phyloP scores from a whole-genome alignment of 2,329 filamentous ascomycete genomes.

The Stachybotrys chartarum region DNA sequence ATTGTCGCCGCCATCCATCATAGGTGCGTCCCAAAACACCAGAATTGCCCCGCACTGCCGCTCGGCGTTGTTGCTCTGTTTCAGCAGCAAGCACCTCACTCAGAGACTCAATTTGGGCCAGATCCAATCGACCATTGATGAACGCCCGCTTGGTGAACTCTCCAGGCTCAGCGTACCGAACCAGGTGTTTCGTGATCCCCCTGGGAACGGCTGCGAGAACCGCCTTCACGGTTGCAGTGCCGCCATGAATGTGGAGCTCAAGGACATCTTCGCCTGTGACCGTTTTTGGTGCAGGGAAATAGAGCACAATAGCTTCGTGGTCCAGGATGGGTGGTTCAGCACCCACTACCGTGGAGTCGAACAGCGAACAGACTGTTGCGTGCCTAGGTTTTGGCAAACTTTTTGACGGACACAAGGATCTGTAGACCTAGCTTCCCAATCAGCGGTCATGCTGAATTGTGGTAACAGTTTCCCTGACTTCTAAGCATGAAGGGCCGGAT shows the following conservation, averaged over 20 bases:
- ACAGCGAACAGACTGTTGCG: constrained; percentile 70
- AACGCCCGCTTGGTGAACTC: constrained; percentile 95
- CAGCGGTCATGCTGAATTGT: not conserved
- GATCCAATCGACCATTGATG: constrained; percentile 73
- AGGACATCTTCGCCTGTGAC: constrained; percentile 90
- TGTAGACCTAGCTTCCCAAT: constrained; percentile 35
- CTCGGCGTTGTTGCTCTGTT: constrained; percentile 87
- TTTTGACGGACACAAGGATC: constrained; percentile 40
- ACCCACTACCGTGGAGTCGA: constrained; percentile 30
- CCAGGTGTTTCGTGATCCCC: constrained; percentile 29
- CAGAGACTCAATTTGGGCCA: constrained; percentile 72
- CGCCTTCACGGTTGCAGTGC: constrained; percentile 79
- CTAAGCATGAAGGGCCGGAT: constrained; percentile 69
- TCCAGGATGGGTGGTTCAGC: constrained; percentile 50
- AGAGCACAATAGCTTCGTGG: constrained; percentile 70
- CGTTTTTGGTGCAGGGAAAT: constrained; percentile 73
- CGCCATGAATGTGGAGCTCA: constrained; percentile 92
- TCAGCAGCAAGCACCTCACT: constrained; percentile 59
- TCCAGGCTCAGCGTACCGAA: constrained; percentile 88
- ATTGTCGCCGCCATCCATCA: constrained; percentile 69
- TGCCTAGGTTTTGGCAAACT: constrained; percentile 39
- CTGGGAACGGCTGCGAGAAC: constrained; percentile 70
- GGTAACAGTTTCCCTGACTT: constrained; percentile 37
- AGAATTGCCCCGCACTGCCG: constrained; percentile 73
- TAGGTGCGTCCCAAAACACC: constrained; percentile 67